These are phyloP conservation scores for Dryadomyces quercivorus DNA, from an alignment of 2,329 filamentous ascomycete species.

Conservation along the genomic window DNA sequence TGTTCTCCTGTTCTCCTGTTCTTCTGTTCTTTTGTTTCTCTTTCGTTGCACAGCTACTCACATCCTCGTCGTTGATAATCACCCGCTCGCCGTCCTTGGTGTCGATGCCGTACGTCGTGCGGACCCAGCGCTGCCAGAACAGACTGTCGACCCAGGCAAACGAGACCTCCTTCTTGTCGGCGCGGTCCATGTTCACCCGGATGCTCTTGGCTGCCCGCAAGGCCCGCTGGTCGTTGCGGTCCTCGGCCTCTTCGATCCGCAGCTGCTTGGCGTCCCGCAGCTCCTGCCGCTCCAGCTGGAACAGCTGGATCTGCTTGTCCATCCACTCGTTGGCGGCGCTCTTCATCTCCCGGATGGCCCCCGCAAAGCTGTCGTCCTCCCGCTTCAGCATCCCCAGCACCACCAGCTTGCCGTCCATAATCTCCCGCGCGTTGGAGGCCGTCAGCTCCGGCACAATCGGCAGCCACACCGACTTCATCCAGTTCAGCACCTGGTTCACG, in stretches of 20 bases:
- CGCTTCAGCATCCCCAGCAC: slow-evolving; percentile 81
- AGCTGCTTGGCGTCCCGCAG: slow-evolving; percentile 89
- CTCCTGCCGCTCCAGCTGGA: slow-evolving; percentile 87
- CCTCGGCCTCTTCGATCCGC: slow-evolving; percentile 90
- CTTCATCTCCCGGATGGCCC: slow-evolving; percentile 81
- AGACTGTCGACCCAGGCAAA: slow-evolving; percentile 97
- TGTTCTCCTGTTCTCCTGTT: not conserved
- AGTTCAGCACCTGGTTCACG: slow-evolving; percentile 63
- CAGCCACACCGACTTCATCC: slow-evolving; percentile 96
- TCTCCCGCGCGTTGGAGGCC: slow-evolving; percentile 79
- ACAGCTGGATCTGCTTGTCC: slow-evolving; percentile 84
- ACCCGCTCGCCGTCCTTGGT: slow-evolving; percentile 80
- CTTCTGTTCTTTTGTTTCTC: too few species aligned
- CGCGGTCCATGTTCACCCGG: slow-evolving; percentile 78
- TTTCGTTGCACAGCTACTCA: slow-evolving; percentile 43
- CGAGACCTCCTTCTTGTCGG: slow-evolving; percentile 75
- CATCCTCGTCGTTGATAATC: slow-evolving; percentile 94
- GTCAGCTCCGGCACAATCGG: slow-evolving; percentile 92
- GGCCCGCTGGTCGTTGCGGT: slow-evolving; percentile 80
- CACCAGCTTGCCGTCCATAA: slow-evolving; percentile 93
- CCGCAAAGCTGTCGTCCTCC: slow-evolving; percentile 66
- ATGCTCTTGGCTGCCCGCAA: slow-evolving; percentile 81
- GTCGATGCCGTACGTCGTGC: slow-evolving; percentile 88
- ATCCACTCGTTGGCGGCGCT: slow-evolving; percentile 95
- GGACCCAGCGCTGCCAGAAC: slow-evolving; percentile 96